Evolutionary conservation across 192 early-diverging fungal species (phyloP), one percentile per base, ranked within the genome.

Genomic region (Backusella morwellensis): DNA sequence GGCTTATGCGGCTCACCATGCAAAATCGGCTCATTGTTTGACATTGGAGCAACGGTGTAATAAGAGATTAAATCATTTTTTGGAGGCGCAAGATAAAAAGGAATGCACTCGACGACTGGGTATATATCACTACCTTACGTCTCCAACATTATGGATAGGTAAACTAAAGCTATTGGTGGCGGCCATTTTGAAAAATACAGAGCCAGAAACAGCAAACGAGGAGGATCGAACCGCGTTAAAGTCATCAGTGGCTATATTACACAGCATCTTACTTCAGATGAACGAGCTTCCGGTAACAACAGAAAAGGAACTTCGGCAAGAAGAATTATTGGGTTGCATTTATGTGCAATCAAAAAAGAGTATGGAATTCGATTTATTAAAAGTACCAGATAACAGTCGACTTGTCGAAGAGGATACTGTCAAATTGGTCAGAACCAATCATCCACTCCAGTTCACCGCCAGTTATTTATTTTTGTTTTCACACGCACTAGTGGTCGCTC

Each of bases 391-490:
- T 2, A 12, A 44, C 11, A 34, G 67, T 2, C 41, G n/a, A 11
- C 68, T 79, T 4, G 11, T 74, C 12, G 40, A 56, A 34, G 73
- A 79, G n/a, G 78, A 73, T n/a, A n/a, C 63, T 2, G 36, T 70
- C 8, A 38, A 38, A 35, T 54, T 79, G 11, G 21, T 29, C 4
- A 32, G 54, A 5, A 34, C 73, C 0, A 44, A 23, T 4, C 70
- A 42, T 23, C 34, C 78, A 1, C 15, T 73, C 2, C 21, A 29
- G 9, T 32, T 21, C 4, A 66, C 47, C 3, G 15, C 26, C 15
- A 69, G 68, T 4, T 40, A 79, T 34, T 2, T 79, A 4, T 79
- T 79, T 71, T 29, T 79, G 14, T 79, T 79, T 71, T 66, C 66
- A 36, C 72, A 79, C 63, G 40, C 63, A 11, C 19, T 79, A 2